Evolutionary conservation across 2,329 filamentous ascomycete species (phyloP).

Genomic region (Xylaria sp.): DNA sequence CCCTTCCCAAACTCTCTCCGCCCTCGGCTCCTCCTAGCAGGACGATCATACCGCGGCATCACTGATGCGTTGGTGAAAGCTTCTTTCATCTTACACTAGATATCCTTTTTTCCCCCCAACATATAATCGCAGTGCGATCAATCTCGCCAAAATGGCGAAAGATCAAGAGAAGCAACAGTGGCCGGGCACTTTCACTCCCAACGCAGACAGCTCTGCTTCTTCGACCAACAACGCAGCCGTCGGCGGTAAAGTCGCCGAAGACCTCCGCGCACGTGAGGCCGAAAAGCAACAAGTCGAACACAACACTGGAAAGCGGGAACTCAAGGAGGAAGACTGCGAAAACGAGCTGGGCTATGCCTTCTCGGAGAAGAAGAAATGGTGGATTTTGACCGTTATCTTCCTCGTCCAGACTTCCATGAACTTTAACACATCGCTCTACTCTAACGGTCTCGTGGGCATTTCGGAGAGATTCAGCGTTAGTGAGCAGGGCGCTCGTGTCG

Average conservation of each 20-base stretch:
- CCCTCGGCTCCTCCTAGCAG: not conserved
- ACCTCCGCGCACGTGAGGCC: not conserved
- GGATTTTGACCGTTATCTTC: constrained; percentile 76
- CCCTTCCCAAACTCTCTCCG: constrained; percentile 8
- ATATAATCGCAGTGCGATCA: not conserved
- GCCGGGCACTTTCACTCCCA: constrained; percentile 17
- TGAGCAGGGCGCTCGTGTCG: constrained; percentile 74
- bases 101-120: not conserved
- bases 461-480: constrained; percentile 74
- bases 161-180: constrained; percentile 19
- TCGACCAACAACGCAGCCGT: constrained; percentile 21
- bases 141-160: constrained; percentile 13
- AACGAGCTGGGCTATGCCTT: constrained; percentile 72
- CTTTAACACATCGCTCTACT: constrained; percentile 80
- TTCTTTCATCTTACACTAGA: not conserved
- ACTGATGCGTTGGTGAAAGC: constrained; percentile 9
- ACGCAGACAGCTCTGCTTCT: constrained; percentile 13
- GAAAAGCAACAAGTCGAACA: constrained; percentile 23
- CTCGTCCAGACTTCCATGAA: constrained; percentile 81
- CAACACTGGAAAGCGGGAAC: constrained; percentile 45
- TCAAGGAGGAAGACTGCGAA: constrained; percentile 65
- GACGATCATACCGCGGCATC: constrained; percentile 19
- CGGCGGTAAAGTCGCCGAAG: constrained; percentile 17
- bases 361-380: constrained; percentile 73
- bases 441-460: constrained; percentile 74